Evolutionary conservation across 2,329 filamentous ascomycete species (phyloP), one percentile per base, ranked within the genome.

Genomic region (Stemphylium beticola): DNA sequence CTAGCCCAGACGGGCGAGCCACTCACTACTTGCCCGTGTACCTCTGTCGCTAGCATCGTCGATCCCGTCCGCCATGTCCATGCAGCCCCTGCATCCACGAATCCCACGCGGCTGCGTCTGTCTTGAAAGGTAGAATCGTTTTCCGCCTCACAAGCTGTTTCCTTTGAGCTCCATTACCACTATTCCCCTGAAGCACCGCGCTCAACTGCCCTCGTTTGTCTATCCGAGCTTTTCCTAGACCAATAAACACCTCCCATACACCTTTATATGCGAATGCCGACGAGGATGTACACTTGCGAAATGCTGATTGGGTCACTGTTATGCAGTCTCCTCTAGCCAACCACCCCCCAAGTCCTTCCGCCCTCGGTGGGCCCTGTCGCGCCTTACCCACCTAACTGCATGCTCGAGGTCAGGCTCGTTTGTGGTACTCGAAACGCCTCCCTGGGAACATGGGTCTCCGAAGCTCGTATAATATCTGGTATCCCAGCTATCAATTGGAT

Each of bases 331-430:
- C 32, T 43, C 36, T 42, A 40, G 39, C 53, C 46, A 53, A 50
- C 47, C 42, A 44, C 22, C 44, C 46, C 40, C 31, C 51, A 34
- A 49, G 51, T 38, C 36, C 36, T 57, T 34, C 45, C 57, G 49
- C 57, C 57, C 49, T 43, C 45, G 46, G 56, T 58, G 45, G 50
- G 48, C 44, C 60, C 54, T 64, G 57, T 46, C 42, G 55, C 57
- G 58, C 59, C 55, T 50, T 49, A 44, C 49, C 63, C 61, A 64
- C 63, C 59, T 50, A 49, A 51, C 31, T 64, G 60, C 66, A 61
- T 61, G 44, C 51, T 44, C 43, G 49, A 60, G 46, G 52, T 26
- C 52, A 42, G 52, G 47, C 50, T 52, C 55, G 41, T 58, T 51
- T 49, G 55, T 66, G 57, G 64, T 65, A 64, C 50, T 17, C 34